Conservation (phyloP, 2,329 filamentous ascomycete species). For the Penicillium sp. region DNA sequence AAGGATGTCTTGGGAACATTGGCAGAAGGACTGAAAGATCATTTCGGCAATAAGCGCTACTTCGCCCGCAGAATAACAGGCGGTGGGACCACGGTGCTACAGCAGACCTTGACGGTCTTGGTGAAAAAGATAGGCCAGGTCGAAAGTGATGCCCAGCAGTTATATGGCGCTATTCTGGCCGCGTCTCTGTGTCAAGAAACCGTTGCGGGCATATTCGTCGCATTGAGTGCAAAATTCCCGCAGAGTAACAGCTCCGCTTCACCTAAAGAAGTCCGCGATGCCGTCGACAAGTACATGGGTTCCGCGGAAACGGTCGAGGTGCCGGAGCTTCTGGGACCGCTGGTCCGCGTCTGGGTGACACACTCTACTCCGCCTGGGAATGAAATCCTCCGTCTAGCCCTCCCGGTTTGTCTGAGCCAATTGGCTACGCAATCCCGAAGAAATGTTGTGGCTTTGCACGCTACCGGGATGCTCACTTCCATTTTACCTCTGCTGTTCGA, state of each 20-base stretch:
- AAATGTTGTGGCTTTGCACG: constrained; percentile 73
- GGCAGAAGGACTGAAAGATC: constrained; percentile 72
- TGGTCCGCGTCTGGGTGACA: constrained; percentile 57
- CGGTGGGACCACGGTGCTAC: constrained; percentile 77
- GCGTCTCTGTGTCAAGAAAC: constrained; percentile 80
- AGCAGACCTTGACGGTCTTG: constrained; percentile 70
- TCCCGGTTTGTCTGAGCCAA: constrained; percentile 66
- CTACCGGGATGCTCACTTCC: constrained; percentile 69
- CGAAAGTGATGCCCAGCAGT: constrained; percentile 67
- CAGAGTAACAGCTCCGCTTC: constrained; percentile 19
- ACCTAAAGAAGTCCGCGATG: constrained; percentile 30
- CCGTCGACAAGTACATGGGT: constrained; percentile 44
- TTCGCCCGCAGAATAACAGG: constrained; percentile 76
- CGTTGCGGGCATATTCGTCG: constrained; percentile 68
- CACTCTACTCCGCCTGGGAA: constrained; percentile 57
- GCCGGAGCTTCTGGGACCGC: constrained; percentile 43
- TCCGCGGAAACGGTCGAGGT: constrained; percentile 49
- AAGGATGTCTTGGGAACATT: constrained; percentile 63
- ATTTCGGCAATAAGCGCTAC: constrained; percentile 85
- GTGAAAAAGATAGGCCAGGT: constrained; percentile 57
- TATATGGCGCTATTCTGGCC: constrained; percentile 80
- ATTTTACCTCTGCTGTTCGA: constrained; percentile 67
- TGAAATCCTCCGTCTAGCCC: constrained; percentile 53
- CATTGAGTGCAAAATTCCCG: constrained; percentile 37
- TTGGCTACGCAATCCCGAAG: constrained; percentile 65